Base-by-base conservation (phyloP, 345 rosid genomes). In the Gossypium turneri region DNA sequence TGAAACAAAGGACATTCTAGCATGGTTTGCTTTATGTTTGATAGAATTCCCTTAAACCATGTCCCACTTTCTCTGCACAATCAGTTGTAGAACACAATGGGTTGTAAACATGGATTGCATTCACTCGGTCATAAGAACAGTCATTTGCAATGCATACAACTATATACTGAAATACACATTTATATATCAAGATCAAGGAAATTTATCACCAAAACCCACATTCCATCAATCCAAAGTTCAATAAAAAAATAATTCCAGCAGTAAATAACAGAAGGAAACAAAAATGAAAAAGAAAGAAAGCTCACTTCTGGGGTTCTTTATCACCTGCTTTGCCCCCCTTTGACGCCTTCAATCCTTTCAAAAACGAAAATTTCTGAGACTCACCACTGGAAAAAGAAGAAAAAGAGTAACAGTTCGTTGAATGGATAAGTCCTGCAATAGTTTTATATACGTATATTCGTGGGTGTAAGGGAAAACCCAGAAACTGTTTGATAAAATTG, bases 41-140 rank as follows among this genome's bases (percentile, higher is more conserved):
- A 61, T n/a, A 80, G 34, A 17, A 84, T 69, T 3, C 76, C 81
- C 52, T 79, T 77, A 2, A 82, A 22, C 82, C 85, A 74, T 57
- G 76, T 22, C 29, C 56, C 62, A 9, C 53, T 34, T 27, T 25
- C 61, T 41, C 71, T 74, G 20, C 22, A 58, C 29, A 10, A 68
- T 8, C 25, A 44, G 61, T 48, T 66, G 29, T 57, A 65, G 55
- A 38, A 57, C 45, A 48, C 59, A 44, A 67, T 45, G 38, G 60
- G 69, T 81, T 82, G 62, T 76, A 51, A 69, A 27, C 41, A 69
- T 13, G 59, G 56, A 8, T 69, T 51, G 27, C 22, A 66, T 67
- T 20, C 55, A 67, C 53, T 13, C 34, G 24, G 55, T 41, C 16
- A 16, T 20, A 22, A 22, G 22, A 45, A 67, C 34, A 67, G 55